Conservation (phyloP, 371 early-diverging fungal species). For the Chytridiales sp. region DNA sequence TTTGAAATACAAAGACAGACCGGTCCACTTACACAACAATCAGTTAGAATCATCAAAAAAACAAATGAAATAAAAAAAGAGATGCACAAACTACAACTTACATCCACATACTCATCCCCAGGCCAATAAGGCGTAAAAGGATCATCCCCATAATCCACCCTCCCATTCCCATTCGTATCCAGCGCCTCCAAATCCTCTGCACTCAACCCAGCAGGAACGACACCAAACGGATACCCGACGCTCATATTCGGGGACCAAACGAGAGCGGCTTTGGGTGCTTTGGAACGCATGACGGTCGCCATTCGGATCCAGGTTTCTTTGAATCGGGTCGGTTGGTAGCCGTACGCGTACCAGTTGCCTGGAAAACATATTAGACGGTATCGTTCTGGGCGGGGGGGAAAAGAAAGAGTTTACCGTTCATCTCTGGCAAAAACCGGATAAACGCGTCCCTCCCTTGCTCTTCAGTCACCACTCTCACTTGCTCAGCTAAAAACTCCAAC, state of each 20-base stretch:
- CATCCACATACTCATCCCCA: constrained; percentile 31
- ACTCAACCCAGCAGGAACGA: neutral
- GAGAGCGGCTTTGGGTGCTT: constrained; percentile 14
- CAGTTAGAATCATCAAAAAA: neutral
- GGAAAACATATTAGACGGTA: too few species aligned
- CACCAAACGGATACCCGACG: constrained; percentile 21
- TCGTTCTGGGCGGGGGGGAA: too few species aligned
- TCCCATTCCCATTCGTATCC: constrained; percentile 34
- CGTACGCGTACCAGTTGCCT: constrained; percentile 28
- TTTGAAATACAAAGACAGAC: neutral
- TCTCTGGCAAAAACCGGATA: too few species aligned
- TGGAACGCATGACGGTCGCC: neutral
- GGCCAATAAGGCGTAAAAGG: constrained; percentile 38
- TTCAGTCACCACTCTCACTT: too few species aligned
- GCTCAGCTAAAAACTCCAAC: too few species aligned
- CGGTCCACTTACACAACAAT: neutral
- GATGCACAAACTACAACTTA: neutral
- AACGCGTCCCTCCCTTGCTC: too few species aligned
- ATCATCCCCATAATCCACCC: constrained; percentile 26
- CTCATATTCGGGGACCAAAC: constrained; percentile 28
- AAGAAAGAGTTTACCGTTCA: too few species aligned
- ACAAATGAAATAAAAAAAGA: neutral
- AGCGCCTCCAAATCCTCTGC: constrained; percentile 26
- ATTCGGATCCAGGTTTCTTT: neutral
- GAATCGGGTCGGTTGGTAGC: constrained; percentile 15